These are phyloP conservation scores for Plasmodium adleri DNA, from an alignment of 169 alveolate genomes.

Conservation along the genomic window DNA sequence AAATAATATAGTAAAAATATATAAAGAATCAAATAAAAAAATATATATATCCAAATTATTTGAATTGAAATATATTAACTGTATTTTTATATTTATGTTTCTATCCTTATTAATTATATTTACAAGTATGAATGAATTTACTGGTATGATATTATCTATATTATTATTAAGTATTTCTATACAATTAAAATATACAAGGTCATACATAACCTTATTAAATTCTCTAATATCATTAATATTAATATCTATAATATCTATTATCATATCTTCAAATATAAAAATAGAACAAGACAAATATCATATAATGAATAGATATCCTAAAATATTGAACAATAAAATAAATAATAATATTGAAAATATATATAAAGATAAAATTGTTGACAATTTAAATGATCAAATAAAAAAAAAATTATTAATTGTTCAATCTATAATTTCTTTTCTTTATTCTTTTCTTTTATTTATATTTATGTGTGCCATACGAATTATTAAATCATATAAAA, in stretches of 20 bases:
- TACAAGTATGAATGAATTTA: conserved; percentile 41
- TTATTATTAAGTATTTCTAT: conserved; percentile 57
- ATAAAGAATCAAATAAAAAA: conserved; percentile 55
- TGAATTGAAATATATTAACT: conserved; percentile 60
- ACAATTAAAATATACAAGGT: conserved; percentile 42
- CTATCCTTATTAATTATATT: conserved; percentile 53
- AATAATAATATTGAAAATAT: not conserved
- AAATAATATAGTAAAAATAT: conserved; percentile 18
- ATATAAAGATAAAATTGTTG: not conserved
- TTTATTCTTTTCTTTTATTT: conserved; percentile 42
- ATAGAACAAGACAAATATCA: not conserved
- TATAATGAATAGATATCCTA: not conserved
- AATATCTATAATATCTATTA: conserved; percentile 38
- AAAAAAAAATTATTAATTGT: conserved; percentile 18
- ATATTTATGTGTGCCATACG: conserved; percentile 43
- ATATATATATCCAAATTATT: conserved; percentile 57
- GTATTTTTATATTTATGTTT: conserved; percentile 69
- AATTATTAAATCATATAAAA: conserved; percentile 10
- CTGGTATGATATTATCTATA: conserved; percentile 38
- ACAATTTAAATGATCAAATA: not conserved
- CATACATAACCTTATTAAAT: conserved; percentile 48
- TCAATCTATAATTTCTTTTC: conserved; percentile 24
- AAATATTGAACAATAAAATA: not conserved
- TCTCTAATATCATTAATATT: conserved; percentile 41
- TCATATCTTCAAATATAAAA: conserved; percentile 26